Conservation (phyloP, 2,329 filamentous ascomycete species). For the Colletotrichum limetticola region DNA sequence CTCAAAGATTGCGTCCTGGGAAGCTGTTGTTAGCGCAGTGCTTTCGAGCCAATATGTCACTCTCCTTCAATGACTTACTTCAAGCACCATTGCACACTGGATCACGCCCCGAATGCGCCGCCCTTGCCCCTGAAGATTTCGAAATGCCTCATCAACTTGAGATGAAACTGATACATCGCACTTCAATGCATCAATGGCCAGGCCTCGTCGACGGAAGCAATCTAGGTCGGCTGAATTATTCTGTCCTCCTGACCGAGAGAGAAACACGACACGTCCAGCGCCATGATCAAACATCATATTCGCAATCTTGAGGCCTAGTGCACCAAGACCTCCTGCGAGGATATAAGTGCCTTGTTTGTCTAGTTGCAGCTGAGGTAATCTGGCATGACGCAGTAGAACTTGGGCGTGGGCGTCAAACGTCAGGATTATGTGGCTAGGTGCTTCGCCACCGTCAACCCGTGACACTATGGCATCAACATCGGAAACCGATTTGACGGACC, state of each 20-base stretch:
- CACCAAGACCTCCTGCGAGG: conserved; percentile 38
- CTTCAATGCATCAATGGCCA: background rate
- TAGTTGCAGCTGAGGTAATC: conserved; percentile 20
- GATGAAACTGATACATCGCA: conserved; percentile 8
- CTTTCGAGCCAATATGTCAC: too few relatives aligned
- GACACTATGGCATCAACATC: conserved; percentile 44
- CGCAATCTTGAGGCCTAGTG: conserved; percentile 38
- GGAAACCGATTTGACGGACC: conserved; percentile 17
- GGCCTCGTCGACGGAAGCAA: background rate
- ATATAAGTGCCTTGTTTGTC: conserved; percentile 6
- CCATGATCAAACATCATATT: conserved; percentile 40
- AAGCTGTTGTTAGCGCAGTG: too few relatives aligned
- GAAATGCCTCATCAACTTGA: background rate
- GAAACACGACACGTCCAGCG: conserved; percentile 42
- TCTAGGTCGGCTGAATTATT: background rate
- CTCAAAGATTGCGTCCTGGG: conserved; percentile 42
- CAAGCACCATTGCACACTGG: conserved; percentile 57
- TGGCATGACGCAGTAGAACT: conserved; percentile 33
- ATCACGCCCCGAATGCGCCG: conserved; percentile 53
- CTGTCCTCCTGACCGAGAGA: conserved; percentile 39
- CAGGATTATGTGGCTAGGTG: conserved; percentile 43
- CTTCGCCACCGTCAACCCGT: conserved; percentile 35
- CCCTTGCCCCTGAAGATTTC: background rate
- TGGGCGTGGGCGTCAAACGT: background rate
- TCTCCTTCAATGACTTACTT: conserved; percentile 21